Evolutionary conservation across 2,329 filamentous ascomycete genomes (phyloP), one percentile per base, ranked within the genome.

Genomic region (Venturia effusa): DNA sequence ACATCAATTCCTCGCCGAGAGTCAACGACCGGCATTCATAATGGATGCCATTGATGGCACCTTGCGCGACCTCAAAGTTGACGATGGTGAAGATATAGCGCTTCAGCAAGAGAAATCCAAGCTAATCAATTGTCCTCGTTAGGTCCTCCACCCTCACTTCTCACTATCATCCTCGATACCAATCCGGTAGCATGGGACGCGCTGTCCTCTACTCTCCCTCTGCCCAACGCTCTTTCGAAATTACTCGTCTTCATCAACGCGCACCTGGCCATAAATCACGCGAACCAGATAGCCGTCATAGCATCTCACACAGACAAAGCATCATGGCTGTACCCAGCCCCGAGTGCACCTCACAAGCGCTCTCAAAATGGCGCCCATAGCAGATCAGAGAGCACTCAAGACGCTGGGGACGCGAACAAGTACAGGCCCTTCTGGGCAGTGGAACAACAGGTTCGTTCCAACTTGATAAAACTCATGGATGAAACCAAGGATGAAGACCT

Each of bases 161-260:
- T 97, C 62, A 88, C 91, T 69, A 87, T 99, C 71, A 83, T 99
- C 71, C 84, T 99, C 78, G 94, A 99, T 79, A 97, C 93, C 32
- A 99, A 99, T 74, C 94, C 94, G 2, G 89, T 92, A 70, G 92
- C 94, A 70, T 96, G 94, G 94, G 86, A 90, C 7, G 82, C 90
- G 66, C 84, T 97, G 55, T 81, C 87, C 66, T 77, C 85, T 64
- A 84, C 84, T 39, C 85, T 97, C 8, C 86, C 93, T 34, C 84
- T 99, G 66, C 89, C 89, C 61, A 88, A 88, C 71, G 91, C 91
- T 66, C 81, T 99, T 66, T 90, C 93, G 66, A 88, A 93, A 76
- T 84, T 97, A 67, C 87, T 97, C 71, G 88, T 99, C 79, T 97
- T 97, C 78, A 87, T 97, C 78, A 97, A 99, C 75, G 91, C 93